Evolutionary conservation across 2,329 filamentous ascomycete genomes (phyloP).

Genomic region (Curvularia sp.): DNA sequence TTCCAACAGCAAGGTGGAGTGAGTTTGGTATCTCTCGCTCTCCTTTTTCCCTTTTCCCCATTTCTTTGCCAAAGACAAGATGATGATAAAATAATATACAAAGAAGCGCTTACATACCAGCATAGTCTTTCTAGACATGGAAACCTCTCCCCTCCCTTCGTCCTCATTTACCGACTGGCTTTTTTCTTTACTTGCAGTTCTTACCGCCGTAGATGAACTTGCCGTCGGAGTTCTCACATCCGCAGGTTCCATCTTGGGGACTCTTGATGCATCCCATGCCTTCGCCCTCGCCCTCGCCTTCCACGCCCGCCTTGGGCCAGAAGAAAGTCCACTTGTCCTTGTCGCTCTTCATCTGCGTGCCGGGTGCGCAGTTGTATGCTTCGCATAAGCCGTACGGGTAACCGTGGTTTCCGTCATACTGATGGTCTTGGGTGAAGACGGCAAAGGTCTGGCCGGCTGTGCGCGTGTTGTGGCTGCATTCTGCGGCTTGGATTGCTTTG

Average conservation of each 20-base stretch:
- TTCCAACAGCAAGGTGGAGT: neutral
- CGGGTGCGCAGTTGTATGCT: conserved; percentile 35
- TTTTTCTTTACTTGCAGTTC: conserved; percentile 10
- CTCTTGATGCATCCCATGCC: conserved; percentile 41
- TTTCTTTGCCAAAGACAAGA: neutral
- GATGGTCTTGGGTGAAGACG: conserved; percentile 55
- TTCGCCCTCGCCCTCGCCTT: conserved; percentile 29
- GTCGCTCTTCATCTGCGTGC: conserved; percentile 23
- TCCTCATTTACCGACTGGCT: neutral
- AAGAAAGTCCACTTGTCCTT: conserved; percentile 36
- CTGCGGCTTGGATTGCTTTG: conserved; percentile 53
- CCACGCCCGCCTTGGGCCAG: conserved; percentile 29
- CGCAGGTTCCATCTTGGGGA: conserved; percentile 33
- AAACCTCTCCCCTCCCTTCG: neutral
- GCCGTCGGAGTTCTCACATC: conserved; percentile 38
- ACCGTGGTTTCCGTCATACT: conserved; percentile 55
- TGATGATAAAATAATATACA: neutral
- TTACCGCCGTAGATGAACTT: conserved; percentile 31
- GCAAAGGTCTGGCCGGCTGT: conserved; percentile 51
- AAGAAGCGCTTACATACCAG: neutral
- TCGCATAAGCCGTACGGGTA: conserved; percentile 58
- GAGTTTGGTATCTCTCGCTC: neutral
- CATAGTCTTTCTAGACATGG: neutral
- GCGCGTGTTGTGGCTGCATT: conserved; percentile 54
- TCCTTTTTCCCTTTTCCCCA: neutral